phyloP scores from a whole-genome alignment of 495 filamentous ascomycete species.

The Chaetomium cochliodes region DNA sequence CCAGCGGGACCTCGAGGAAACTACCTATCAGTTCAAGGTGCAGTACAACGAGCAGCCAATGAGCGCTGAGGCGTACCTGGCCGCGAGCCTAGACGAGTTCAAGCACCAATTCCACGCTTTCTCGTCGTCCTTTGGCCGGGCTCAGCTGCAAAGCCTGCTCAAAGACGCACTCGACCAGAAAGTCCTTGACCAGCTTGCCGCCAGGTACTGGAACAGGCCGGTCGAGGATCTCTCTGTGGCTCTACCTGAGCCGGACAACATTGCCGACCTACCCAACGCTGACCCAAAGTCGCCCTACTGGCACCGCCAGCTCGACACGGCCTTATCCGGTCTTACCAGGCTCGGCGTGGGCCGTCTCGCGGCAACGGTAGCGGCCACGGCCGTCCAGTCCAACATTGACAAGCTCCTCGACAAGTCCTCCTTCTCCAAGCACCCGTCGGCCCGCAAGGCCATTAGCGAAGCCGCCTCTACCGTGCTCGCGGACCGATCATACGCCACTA shows the following conservation, averaged over 20 bases:
- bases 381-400: conserved; percentile 84
- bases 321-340: conserved; percentile 84
- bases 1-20: conserved; percentile 91
- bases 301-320: conserved; percentile 92
- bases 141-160: conserved; percentile 82
- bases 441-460: conserved; percentile 84
- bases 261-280: conserved; percentile 75
- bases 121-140: conserved; percentile 81
- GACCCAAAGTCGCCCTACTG: conserved; percentile 83
- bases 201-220: conserved; percentile 98
- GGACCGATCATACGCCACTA: conserved; percentile 92
- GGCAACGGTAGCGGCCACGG: conserved; percentile 81
- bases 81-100: conserved; percentile 90
- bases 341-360: conserved; percentile 90
- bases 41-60: conserved; percentile 97
- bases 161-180: conserved; percentile 93
- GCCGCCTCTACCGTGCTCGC: conserved; percentile 85
- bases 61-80: conserved; percentile 92
- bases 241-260: conserved; percentile 64
- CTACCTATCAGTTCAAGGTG: conserved; percentile 98
- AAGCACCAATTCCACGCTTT: conserved; percentile 98
- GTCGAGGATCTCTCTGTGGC: conserved; percentile 67
- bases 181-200: conserved; percentile 91
- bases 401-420: conserved; percentile 72
- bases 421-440: conserved; percentile 87